These are phyloP conservation scores for Amaranthus hypochondriacus DNA, from an alignment of 148 eudicot genomes.

Conservation along the genomic window DNA sequence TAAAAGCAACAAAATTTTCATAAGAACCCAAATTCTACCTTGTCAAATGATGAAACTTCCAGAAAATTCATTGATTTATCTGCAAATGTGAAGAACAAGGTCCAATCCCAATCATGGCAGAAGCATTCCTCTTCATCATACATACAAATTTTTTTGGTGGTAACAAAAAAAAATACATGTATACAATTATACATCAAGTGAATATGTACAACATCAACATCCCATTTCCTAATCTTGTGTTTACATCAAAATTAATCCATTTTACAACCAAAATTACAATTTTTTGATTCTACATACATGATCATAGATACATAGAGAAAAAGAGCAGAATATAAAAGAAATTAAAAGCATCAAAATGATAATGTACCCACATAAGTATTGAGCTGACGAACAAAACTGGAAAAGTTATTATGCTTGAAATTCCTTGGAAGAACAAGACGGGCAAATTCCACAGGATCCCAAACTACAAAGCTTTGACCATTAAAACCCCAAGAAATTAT, in stretches of 20 bases:
- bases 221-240: neutral
- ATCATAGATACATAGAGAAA: neutral
- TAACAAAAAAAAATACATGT: neutral
- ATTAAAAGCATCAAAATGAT: neutral
- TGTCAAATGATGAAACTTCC: slow-evolving; percentile 20
- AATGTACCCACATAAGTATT: slow-evolving; percentile 88
- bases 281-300: neutral
- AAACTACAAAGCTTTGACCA: slow-evolving; percentile 70
- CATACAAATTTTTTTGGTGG: neutral
- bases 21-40: slow-evolving; percentile 20
- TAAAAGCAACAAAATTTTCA: neutral
- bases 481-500: slow-evolving; percentile 66
- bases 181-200: slow-evolving; percentile 3
- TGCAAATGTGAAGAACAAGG: slow-evolving; percentile 9
- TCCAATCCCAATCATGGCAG: slow-evolving; percentile 11
- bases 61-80: slow-evolving; percentile 9
- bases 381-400: slow-evolving; percentile 95
- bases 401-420: slow-evolving; percentile 95
- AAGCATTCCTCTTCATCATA: slow-evolving; percentile 11
- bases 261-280: slow-evolving; percentile 14
- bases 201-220: neutral
- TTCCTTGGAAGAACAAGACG: slow-evolving; percentile 56
- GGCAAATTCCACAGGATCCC: slow-evolving; percentile 71
- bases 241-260: slow-evolving; percentile 4
- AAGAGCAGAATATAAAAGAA: neutral